Evolutionary conservation across 1,284 basidiomycete species (phyloP), one percentile per base, ranked within the genome.

Genomic region (Melampsora larici-populina): DNA sequence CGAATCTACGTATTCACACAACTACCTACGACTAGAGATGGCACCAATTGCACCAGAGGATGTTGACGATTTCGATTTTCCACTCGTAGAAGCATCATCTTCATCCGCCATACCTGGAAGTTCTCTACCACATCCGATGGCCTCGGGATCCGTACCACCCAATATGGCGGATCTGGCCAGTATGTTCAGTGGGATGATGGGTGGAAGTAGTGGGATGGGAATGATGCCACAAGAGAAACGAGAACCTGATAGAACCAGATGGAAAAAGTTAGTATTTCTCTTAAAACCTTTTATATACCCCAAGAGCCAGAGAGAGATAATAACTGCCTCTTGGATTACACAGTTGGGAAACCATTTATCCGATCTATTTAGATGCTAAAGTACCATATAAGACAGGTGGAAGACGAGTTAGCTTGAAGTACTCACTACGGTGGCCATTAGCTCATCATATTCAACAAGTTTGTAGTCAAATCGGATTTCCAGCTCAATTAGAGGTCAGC

Each of bases 331-430:
- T 49, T 36, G 1, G 26, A 36, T 33, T 55, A 55, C 29, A 24
- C 82, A 94, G 93, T 82, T 97, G 94, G 94, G 91, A 92, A 79
- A 91, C 91, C 81, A 88, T 98, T 82, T 99, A 99, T 84, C 96
- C 96, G 2, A 92, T 97, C 82, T 98, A 98, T 85, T 90, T 98
- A 80, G 96, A 99, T 84, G 93, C 94, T 64, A 97, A 97, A 84
- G 90, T 90, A 15, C 90, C 93, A 2, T 92, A 92, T 83, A 88
- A 89, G 9, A 90, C 88, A 11, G 93, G 93, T 21, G 89, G 91
- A 80, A 89, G 96, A 55, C 88, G 94, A 71, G 89, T 98, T 43
- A 86, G 90, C 26, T 89, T 94, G 71, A 87, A 88, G 77, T 90
- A 92, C 83, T 88, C 91, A 79, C 84, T 96, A n/a, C 94, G 94